A percentile compares a stretch with the other conserved stretches of the same genome.
phyloP scores from a whole-genome alignment of 805 yeast species.

The Tetrapisispora iriomotensis region DNA sequence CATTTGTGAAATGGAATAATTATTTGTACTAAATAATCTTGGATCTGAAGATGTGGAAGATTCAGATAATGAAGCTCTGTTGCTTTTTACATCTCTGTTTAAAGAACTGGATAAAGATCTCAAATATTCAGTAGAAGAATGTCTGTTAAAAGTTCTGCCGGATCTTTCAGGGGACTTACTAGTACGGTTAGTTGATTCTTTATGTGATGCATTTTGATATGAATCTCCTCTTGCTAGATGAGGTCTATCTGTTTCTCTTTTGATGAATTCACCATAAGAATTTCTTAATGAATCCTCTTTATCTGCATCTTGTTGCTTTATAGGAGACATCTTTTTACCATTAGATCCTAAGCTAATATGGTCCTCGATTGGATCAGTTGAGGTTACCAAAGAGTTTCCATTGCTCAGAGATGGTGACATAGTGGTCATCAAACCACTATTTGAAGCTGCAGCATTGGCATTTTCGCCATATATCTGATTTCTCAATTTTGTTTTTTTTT shows the following conservation, averaged over 20 bases:
- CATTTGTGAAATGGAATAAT: constrained; percentile 23
- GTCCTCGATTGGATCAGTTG: constrained; percentile 21
- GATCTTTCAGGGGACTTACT: constrained; percentile 9
- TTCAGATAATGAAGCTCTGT: constrained; percentile 2
- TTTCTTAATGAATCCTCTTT: constrained; percentile 14
- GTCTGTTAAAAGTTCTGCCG: constrained; percentile 16
- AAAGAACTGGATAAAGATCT: constrained; percentile 36
- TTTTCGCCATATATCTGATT: neutral
- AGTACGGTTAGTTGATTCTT: constrained; percentile 21
- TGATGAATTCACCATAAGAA: constrained; percentile 24
- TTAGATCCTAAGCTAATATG: neutral
- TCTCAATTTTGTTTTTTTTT: constrained; percentile 4
- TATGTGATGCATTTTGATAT: constrained; percentile 45
- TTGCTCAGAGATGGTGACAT: constrained; percentile 9
- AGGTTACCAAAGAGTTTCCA: constrained; percentile 18
- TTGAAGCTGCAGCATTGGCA: neutral
- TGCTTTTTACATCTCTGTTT: constrained; percentile 17
- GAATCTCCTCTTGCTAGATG: constrained; percentile 74
- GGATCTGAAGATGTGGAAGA: neutral
- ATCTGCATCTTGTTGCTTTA: neutral
- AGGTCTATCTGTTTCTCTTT: constrained; percentile 33
- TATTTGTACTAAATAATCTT: constrained; percentile 19
- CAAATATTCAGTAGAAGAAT: constrained; percentile 38
- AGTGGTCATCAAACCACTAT: constrained; percentile 1
- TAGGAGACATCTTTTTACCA: neutral